Conservation (phyloP, 2,329 filamentous ascomycete species). For the Periconia digitata region DNA sequence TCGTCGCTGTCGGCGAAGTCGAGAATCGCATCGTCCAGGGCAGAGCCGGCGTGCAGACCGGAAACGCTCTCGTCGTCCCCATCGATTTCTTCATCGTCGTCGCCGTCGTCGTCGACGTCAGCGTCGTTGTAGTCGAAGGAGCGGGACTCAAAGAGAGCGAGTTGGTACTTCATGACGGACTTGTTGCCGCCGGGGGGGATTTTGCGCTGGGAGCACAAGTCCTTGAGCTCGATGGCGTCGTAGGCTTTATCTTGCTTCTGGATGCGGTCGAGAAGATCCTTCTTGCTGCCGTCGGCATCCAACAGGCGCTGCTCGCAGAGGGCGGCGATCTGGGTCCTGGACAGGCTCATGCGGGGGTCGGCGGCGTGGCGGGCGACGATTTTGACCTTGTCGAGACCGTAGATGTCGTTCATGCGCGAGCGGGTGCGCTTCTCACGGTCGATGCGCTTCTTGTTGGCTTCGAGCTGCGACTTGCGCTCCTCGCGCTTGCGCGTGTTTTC, state of each 20-base stretch:
- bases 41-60: not conserved
- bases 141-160: constrained; percentile 27
- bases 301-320: constrained; percentile 26
- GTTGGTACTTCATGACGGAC: constrained; percentile 23
- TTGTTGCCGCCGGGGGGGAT: constrained; percentile 25
- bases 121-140: constrained; percentile 16
- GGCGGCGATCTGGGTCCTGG: constrained; percentile 20
- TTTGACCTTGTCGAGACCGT: constrained; percentile 7
- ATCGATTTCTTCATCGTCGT: not conserved
- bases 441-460: not conserved
- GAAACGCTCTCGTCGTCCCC: not conserved
- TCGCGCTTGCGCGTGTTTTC: constrained; percentile 16
- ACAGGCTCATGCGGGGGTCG: constrained; percentile 29
- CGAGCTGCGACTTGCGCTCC: not conserved
- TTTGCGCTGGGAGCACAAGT: constrained; percentile 23
- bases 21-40: not conserved
- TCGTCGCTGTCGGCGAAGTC: not conserved
- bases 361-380: constrained; percentile 12
- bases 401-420: constrained; percentile 2
- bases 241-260: constrained; percentile 24
- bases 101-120: not conserved
- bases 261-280: constrained; percentile 23
- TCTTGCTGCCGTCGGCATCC: constrained; percentile 12
- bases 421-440: not conserved
- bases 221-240: constrained; percentile 20